These are phyloP conservation scores for Styphnolobium japonicum DNA, from an alignment of 306 rosid species.

Conservation along the genomic window DNA sequence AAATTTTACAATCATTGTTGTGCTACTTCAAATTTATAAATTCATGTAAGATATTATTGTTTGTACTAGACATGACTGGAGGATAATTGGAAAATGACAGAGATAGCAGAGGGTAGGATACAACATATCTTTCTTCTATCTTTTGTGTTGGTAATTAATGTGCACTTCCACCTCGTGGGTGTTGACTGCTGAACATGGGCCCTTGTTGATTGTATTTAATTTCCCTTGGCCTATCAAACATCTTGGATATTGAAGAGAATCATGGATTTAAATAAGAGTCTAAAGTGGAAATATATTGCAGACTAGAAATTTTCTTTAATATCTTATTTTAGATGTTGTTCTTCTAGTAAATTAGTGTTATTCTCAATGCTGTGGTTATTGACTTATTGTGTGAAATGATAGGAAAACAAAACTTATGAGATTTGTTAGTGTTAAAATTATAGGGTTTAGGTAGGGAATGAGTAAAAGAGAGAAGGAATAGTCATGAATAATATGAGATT, in stretches of 20 bases:
- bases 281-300: not conserved
- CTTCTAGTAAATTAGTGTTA: not conserved
- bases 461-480: too few species aligned
- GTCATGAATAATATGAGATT: too few species aligned
- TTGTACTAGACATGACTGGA: not conserved
- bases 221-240: not conserved
- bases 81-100: not conserved
- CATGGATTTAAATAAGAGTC: not conserved
- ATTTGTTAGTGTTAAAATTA: too few species aligned
- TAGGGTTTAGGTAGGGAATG: too few species aligned
- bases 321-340: slow-evolving; percentile 2
- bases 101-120: not conserved
- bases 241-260: not conserved
- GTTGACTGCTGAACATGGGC: not conserved
- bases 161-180: not conserved
- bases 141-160: not conserved
- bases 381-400: not conserved
- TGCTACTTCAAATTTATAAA: not conserved
- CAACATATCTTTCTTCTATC: not conserved
- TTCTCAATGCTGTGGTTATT: not conserved
- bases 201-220: not conserved
- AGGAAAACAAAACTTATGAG: not conserved
- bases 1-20: not conserved
- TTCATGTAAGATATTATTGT: not conserved
- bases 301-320: not conserved